Base-by-base conservation (phyloP, 257 asterid genomes). In the Capsicum baccatum region DNA sequence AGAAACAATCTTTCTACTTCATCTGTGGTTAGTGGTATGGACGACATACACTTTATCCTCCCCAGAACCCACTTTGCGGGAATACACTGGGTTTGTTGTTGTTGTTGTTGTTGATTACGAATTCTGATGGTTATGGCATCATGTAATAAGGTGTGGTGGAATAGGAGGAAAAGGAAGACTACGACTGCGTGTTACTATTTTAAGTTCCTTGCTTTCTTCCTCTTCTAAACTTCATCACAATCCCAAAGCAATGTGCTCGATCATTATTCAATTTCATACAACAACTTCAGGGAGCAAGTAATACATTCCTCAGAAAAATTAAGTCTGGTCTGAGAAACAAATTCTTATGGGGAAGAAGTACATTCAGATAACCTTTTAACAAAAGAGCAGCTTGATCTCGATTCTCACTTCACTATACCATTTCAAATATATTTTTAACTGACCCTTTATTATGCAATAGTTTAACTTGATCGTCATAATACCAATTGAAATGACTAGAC, bases 151-250 rank as follows among this genome's bases (percentile, higher is more conserved):
- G 6, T 71, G 58, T 47, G 58, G 58, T n/a, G 80, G 58, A 70
- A 44, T 44, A 70, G 79, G 33, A 17, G 79, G 79, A 44, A 44
- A 70, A 70, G 57, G 79, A 70, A 70, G 79, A 52, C 9, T 68
- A 52, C 33, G 62, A 62, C 62, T 7, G 42, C 12, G 60, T 11
- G 48, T 48, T 10, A 48, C 60, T 19, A 74, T 37, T 68, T 68
- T 15, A 68, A 33, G 37, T 73, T 73, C 44, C 80, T 19, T 19
- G 42, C 37, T 3, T 48, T 73, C 80, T 50, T 73, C 63, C 48
- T 76, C 42, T 14, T 76, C 48, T 52, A 26, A 76, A 76, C n/a
- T 26, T 76, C 63, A 76, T 76, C 21, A 76, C 14, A 52, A 21
- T 76, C 60, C 35, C 14, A 76, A 47, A 14, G 39, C 63, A 50